These are phyloP conservation scores for Licmophora abbreviata DNA, from an alignment of 108 stramenopile species.

Conservation along the genomic window DNA sequence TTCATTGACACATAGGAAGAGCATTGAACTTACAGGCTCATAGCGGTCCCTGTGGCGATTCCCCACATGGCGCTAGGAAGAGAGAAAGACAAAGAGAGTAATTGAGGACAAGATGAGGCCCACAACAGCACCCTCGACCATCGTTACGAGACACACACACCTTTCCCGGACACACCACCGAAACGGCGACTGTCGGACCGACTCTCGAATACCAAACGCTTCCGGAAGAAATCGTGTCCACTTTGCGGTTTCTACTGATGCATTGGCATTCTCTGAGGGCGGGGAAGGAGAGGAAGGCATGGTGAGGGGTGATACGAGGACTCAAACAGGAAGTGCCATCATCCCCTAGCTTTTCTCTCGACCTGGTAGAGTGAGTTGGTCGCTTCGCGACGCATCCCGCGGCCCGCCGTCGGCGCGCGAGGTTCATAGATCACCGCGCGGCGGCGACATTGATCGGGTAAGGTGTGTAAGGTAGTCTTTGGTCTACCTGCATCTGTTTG, in stretches of 20 bases:
- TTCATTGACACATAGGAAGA: no score
- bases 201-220: slow-evolving; percentile 64
- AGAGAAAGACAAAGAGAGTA: slow-evolving; percentile 2
- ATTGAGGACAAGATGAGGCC: not conserved
- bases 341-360: no score
- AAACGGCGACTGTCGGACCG: slow-evolving; percentile 57
- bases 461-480: no score
- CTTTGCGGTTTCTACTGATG: slow-evolving; percentile 20
- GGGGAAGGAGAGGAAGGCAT: no score
- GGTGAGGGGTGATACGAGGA: no score
- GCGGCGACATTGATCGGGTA: no score
- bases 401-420: no score
- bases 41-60: slow-evolving; percentile 72
- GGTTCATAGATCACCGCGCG: no score
- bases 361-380: no score
- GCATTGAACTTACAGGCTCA: slow-evolving; percentile 50
- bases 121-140: not conserved
- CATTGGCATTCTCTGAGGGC: not conserved
- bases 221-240: slow-evolving; percentile 72
- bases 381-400: no score
- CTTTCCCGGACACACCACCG: slow-evolving; percentile 80
- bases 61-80: slow-evolving; percentile 65
- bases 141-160: slow-evolving; percentile 4
- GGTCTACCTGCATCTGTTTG: no score
- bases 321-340: no score